Base-by-base conservation (phyloP, 2,329 filamentous ascomycete genomes). In the Penicillium griseofulvum region DNA sequence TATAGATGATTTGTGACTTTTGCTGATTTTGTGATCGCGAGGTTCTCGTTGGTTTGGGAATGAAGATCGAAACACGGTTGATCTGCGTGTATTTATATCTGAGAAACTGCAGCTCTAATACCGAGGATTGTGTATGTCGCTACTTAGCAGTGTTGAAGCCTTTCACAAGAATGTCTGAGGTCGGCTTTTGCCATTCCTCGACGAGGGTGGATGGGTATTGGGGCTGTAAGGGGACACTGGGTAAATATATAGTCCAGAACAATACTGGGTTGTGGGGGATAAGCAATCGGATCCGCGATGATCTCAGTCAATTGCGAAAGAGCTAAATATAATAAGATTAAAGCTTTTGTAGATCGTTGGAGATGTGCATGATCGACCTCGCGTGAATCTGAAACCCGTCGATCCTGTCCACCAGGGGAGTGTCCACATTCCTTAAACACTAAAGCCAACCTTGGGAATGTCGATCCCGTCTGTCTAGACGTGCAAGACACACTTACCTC, bases 281-380 rank as follows among this genome's bases (percentile, higher is more conserved):
- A 54, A 19, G 52, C 45, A 24, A 53, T 19, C 34, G 10, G 49
- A 39, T 55, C 54, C 55, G 37, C n/a, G 36, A 59, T 65, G 57
- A 62, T 54, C 49, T 64, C 59, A 59, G 33, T 41, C 9, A 8
- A 8, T 26, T 8, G 3, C 14, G 19, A 47, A n/a, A 4, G 24
- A 10, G 47, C 42, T 44, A 56, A 45, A 52, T 22, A 31, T 9
- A 11, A 46, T 5, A 37, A 22, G 38, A 31, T 52, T 28, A 22
- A 39, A 31, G 26, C 58, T 47, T 54, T 49, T 57, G 19, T 47
- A 44, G 45, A 29, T 14, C n/a, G 37, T 49, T 44, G 31, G 29
- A 45, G 37, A 28, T 39, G 48, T 58, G 39, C 53, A 49, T 54
- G 52, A 61, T 62, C 54, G 59, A 57, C 61, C 57, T 64, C 62